A percentile compares a stretch with the other conserved stretches of the same genome.
phyloP scores from a whole-genome alignment of 2,329 filamentous ascomycete genomes.

The Nemania sp. region DNA sequence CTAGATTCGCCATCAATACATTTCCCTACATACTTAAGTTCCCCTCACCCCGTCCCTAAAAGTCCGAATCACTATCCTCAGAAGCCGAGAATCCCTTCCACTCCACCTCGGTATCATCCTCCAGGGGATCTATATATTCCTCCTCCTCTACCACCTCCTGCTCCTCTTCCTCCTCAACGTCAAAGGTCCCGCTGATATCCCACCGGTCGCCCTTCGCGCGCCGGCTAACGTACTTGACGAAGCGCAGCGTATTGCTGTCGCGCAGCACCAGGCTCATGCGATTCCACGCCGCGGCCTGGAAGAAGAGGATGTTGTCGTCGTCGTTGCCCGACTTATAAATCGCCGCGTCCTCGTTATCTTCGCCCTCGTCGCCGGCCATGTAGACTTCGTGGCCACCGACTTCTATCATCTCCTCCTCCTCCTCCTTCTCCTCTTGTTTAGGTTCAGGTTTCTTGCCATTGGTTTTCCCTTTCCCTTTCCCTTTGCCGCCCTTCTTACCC shows the following conservation, averaged over 20 bases:
- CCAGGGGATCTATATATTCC: constrained; percentile 52
- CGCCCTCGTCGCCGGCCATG: constrained; percentile 85
- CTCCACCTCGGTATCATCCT: constrained; percentile 64
- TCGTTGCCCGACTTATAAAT: constrained; percentile 85
- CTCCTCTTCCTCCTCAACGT: constrained; percentile 70
- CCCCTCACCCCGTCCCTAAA: neutral
- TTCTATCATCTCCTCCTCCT: constrained; percentile 60
- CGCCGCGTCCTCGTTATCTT: constrained; percentile 79
- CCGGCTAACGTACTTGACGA: constrained; percentile 94
- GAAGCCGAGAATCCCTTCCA: constrained; percentile 67
- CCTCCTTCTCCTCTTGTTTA: constrained; percentile 50
- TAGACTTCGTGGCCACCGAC: constrained; percentile 88
- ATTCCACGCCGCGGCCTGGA: constrained; percentile 81
- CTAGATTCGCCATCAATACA: constrained; percentile 18
- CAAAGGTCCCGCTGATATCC: constrained; percentile 86
- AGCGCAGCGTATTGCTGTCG: constrained; percentile 86
- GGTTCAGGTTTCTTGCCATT: constrained; percentile 49
- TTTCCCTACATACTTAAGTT: neutral
- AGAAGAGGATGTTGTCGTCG: constrained; percentile 75
- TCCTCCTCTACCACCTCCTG: constrained; percentile 54
- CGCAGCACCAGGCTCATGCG: constrained; percentile 89
- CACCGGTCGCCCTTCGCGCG: constrained; percentile 89
- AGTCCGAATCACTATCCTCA: constrained; percentile 48
- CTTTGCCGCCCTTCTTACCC: constrained; percentile 52
- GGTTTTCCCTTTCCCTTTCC: constrained; percentile 45